Evolutionary conservation across 1,284 basidiomycete species (phyloP), one percentile per base, ranked within the genome.

Genomic region (Boletus calvinii): DNA sequence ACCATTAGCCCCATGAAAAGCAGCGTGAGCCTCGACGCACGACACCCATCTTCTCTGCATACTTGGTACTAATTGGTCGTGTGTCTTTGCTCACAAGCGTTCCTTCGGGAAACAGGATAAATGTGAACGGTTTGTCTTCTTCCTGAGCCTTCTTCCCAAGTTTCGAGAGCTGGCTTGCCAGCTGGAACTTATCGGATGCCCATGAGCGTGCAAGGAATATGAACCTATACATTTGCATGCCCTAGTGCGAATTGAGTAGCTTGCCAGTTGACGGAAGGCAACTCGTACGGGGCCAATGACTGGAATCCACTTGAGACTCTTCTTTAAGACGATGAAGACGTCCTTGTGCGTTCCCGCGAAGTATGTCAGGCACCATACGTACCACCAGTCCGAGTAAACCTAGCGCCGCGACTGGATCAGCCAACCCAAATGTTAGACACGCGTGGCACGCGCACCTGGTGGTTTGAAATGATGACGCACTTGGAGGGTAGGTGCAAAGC

Each of bases 311-410:
- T 89, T 89, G 53, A 98, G 76, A 59, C 85, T 90, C 62, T 87
- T 87, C 77, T 98, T 98, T 55, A 98, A 76, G 15, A 95, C 86
- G 62, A 98, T 98, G 63, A 85, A 87, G 26, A 98, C 78, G 52
- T 92, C 82, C 53, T 77, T 76, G 67, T 90, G 84, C 10, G 82
- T 79, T 31, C 83, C 80, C 58, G 85, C 79, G 64, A 90, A 91
- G 64, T 92, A 93, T 2, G 84, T 80, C 43, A 95, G 70, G 61
- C 85, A 87, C 94, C 94, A 97, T 32, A 90, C 80, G 63, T 94
- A 96, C 83, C 90, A 92, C 90, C 90, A 92, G 73, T 97, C 94
- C 5, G 85, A 81, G 67, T 97, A 95, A 22, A 91, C 79, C 89
- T 96, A 61, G 38, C 13, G 31, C 7, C 42, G 34, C 12, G 49